Conservation (phyloP, 2,329 filamentous ascomycete genomes). For the Zymoseptoria ardabiliae region DNA sequence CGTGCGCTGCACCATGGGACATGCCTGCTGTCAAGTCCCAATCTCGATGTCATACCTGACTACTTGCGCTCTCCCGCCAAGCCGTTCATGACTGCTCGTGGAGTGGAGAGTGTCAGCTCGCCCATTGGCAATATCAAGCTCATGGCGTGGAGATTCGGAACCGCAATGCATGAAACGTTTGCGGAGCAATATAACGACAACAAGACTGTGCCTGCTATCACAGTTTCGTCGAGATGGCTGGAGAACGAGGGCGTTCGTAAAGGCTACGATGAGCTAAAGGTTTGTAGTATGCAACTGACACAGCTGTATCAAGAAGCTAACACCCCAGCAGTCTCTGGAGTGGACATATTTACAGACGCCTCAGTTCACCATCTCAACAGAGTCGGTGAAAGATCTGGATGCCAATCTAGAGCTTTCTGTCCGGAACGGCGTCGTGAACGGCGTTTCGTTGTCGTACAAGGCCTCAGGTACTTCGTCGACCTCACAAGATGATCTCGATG, state of each 20-base stretch:
- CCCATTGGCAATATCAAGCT: conserved; percentile 71
- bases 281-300: conserved; percentile 30
- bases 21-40: conserved; percentile 70
- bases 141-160: conserved; percentile 38
- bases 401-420: conserved; percentile 24
- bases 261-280: conserved; percentile 56
- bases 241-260: conserved; percentile 49
- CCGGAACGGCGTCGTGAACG: conserved; percentile 53
- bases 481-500: neutral
- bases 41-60: conserved; percentile 60
- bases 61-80: conserved; percentile 74
- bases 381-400: conserved; percentile 4
- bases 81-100: conserved; percentile 68
- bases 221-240: conserved; percentile 48
- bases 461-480: neutral
- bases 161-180: conserved; percentile 52
- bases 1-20: conserved; percentile 90
- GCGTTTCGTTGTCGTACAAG: conserved; percentile 23
- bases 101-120: conserved; percentile 86
- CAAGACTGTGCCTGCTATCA: conserved; percentile 30
- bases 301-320: conserved; percentile 25
- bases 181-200: conserved; percentile 51
- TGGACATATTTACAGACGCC: conserved; percentile 87
- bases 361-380: conserved; percentile 51
- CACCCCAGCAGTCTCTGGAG: conserved; percentile 46